Conservation (phyloP, 164 flowering plant genomes). For the Aristolochia fimbriata region DNA sequence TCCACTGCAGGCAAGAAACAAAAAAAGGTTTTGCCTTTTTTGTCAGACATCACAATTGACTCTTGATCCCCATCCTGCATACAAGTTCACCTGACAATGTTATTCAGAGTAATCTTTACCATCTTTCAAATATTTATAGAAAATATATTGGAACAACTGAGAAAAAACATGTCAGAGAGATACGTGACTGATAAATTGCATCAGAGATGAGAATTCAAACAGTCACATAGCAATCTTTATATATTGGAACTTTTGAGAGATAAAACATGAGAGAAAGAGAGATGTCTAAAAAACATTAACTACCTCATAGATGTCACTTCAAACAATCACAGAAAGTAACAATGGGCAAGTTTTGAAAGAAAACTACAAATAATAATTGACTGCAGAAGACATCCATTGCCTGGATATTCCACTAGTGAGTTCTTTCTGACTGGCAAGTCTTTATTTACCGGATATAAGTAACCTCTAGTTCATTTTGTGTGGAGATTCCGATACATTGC, state of each 20-base stretch:
- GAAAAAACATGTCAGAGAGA: background rate
- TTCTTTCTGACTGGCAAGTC: no score
- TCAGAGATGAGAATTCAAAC: background rate
- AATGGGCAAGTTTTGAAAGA: background rate
- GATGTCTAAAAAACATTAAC: background rate
- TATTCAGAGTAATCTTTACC: background rate
- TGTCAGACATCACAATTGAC: conserved; percentile 58
- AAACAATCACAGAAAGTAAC: background rate
- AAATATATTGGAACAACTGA: background rate
- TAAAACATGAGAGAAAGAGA: background rate
- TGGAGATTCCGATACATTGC: no score
- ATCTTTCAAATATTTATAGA: background rate
- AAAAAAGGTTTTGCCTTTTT: conserved; percentile 47
- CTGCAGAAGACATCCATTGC: no score
- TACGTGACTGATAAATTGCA: background rate
- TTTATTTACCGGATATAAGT: no score
- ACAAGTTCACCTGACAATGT: background rate
- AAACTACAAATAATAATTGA: background rate
- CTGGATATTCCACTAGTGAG: no score
- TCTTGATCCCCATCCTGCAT: conserved; percentile 87
- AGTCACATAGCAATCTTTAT: background rate
- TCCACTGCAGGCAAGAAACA: conserved; percentile 85
- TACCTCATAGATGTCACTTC: background rate
- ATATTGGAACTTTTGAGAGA: background rate
- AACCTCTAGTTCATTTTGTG: no score